Evolutionary conservation across 2,329 filamentous ascomycete genomes (phyloP), one percentile per base, ranked within the genome.

Genomic region (Ascosphaera pollenicola): DNA sequence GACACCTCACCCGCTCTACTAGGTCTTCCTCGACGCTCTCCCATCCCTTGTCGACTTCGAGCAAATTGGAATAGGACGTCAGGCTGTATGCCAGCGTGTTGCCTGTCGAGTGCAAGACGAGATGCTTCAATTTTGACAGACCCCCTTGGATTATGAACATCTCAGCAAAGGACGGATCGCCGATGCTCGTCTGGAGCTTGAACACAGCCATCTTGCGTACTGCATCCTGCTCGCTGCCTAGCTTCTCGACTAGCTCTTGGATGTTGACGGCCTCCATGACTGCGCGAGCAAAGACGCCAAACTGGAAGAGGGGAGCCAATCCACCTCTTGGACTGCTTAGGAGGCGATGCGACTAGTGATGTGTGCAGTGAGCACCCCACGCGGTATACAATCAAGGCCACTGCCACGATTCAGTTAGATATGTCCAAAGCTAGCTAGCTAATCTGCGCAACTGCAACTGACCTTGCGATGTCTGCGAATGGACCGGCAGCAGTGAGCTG

Each of bases 11-110:
- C 57, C 73, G 65, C 54, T 70, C 65, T 42, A 78, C 61, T 42
- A 68, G 51, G 43, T 65, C 60, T 43, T 61, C 54, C 45, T 65
- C 63, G 38, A 68, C 60, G 45, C 58, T 63, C 46, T 95, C 85
- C 89, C 89, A 98, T 42, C 89, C 89, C 70, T 94, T 93, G 60
- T 95, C 89, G 31, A 95, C 79, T 60, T 98, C 89, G 44, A 98
- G 66, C 43, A 98, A 62, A 41, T 84, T 73, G 41, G 77, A 81
- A 49, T 95, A 69, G 50, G 82, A 89, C 47, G 92, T 87, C 43
- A 98, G 66, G 44, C 85, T 82, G 61, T 98, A 98, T 43, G 89
- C 89, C 53, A 98, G 67, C 1, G 89, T 95, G 58, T 98, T 98
- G 42, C 89, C 89, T 41, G 73, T 80, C 21, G 85, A 76, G 46